Evolutionary conservation across 75 land plant genomes (phyloP).

Genomic region (Selaginella moellendorffii): DNA sequence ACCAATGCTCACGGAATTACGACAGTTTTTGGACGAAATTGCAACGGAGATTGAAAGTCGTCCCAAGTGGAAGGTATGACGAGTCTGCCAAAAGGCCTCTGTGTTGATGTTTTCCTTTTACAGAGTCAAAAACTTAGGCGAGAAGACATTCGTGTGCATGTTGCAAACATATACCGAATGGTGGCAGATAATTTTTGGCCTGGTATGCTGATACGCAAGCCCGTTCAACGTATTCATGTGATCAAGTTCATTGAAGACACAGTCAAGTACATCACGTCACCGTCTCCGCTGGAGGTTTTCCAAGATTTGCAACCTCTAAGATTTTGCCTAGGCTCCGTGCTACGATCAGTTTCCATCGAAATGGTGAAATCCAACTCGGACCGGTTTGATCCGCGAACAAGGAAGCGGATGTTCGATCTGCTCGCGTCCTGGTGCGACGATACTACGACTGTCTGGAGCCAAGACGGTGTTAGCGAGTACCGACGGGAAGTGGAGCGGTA

Average conservation of each 20-base stretch:
- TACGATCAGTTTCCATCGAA: constrained; percentile 76
- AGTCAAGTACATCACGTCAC: constrained; percentile 31
- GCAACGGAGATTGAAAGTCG: constrained; percentile 69
- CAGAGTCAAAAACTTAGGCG: constrained; percentile 89
- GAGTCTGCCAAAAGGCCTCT: constrained; percentile 2
- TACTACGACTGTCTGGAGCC: constrained; percentile 47
- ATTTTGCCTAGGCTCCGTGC: constrained; percentile 73
- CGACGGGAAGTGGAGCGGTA: constrained; percentile 84
- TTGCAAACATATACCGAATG: constrained; percentile 82
- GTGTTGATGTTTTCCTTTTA: background rate
- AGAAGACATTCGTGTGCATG: constrained; percentile 83
- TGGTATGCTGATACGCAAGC: constrained; percentile 64
- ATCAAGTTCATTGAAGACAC: constrained; percentile 86
- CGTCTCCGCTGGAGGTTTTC: constrained; percentile 44
- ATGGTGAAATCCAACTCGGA: constrained; percentile 80
- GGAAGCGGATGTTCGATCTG: constrained; percentile 84
- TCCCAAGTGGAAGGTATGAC: constrained; percentile 91
- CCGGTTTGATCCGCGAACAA: constrained; percentile 57
- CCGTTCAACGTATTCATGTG: constrained; percentile 57
- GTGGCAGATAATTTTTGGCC: constrained; percentile 97
- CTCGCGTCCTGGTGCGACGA: constrained; percentile 92
- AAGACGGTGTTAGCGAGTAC: constrained; percentile 66
- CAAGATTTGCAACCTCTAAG: constrained; percentile 84
- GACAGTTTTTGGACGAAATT: constrained; percentile 64
- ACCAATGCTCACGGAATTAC: constrained; percentile 65